A percentile compares a stretch with the other conserved stretches of the same genome.
phyloP scores from a whole-genome alignment of 2,329 filamentous ascomycete species.

The Cordyceps javanica region DNA sequence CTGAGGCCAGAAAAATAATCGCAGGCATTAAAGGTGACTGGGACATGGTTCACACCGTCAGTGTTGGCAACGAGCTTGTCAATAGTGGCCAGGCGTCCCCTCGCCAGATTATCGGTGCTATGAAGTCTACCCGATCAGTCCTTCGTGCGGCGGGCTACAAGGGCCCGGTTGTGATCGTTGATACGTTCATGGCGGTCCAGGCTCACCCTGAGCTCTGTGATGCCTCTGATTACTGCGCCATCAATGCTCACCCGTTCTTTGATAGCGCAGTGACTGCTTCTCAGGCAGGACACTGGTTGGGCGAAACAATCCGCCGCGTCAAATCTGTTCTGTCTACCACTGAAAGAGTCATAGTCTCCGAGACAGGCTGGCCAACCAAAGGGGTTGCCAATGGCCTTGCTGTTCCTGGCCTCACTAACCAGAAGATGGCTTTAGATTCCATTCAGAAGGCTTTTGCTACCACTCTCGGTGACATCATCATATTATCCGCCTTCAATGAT shows the following conservation, averaged over 20 bases:
- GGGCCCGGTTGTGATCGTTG: constrained; percentile 72
- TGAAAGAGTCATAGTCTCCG: constrained; percentile 67
- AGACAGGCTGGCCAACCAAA: constrained; percentile 76
- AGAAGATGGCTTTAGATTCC: constrained; percentile 57
- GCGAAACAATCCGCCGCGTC: constrained; percentile 44
- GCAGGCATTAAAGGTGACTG: constrained; percentile 57
- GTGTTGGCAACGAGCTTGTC: constrained; percentile 76
- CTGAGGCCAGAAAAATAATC: constrained; percentile 56
- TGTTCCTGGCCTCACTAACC: constrained; percentile 62
- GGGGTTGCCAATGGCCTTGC: constrained; percentile 61
- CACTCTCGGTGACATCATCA: constrained; percentile 48
- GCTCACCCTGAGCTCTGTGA: constrained; percentile 64
- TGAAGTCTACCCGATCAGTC: constrained; percentile 49
- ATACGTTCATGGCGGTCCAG: constrained; percentile 67
- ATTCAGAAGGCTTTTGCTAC: constrained; percentile 54
- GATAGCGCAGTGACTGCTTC: constrained; percentile 55
- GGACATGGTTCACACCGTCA: constrained; percentile 62
- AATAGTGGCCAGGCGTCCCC: constrained; percentile 53
- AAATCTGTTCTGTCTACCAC: constrained; percentile 34
- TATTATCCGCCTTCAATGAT: constrained; percentile 78
- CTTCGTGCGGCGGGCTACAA: constrained; percentile 59
- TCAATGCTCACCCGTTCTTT: constrained; percentile 83
- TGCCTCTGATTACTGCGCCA: constrained; percentile 69
- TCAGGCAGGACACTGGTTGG: constrained; percentile 62
- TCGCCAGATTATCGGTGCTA: constrained; percentile 48